These are phyloP conservation scores for Helotiales sp. DNA, from an alignment of 2,329 filamentous ascomycete species.

Conservation along the genomic window DNA sequence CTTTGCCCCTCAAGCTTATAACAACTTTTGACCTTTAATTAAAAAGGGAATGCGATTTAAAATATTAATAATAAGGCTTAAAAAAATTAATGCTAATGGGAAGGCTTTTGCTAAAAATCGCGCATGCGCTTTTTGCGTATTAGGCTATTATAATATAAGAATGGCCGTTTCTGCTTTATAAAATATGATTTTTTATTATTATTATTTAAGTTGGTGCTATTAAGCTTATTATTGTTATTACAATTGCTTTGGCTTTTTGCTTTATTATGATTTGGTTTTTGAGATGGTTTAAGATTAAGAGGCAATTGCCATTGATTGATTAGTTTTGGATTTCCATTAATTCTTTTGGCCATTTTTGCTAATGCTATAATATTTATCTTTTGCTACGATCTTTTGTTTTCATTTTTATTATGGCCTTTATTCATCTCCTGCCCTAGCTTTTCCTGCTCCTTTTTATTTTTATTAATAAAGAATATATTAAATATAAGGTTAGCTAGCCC, in stretches of 20 bases:
- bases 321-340: slow-evolving; percentile 19
- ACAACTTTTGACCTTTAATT: slow-evolving; percentile 8
- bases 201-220: neutral
- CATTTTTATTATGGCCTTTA: slow-evolving; percentile 8
- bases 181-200: too few species aligned
- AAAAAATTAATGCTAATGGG: neutral
- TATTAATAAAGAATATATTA: slow-evolving; percentile 19
- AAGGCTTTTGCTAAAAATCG: slow-evolving; percentile 2
- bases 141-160: slow-evolving; percentile 14
- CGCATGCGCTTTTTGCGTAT: slow-evolving; percentile 10
- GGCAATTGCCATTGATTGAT: slow-evolving; percentile 22
- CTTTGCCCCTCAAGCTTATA: neutral
- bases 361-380: too few species aligned
- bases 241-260: slow-evolving; percentile 13
- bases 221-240: slow-evolving; percentile 26
- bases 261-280: slow-evolving; percentile 26
- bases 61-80: neutral
- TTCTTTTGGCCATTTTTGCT: slow-evolving; percentile 19
- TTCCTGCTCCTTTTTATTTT: slow-evolving; percentile 17
- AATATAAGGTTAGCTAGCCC: slow-evolving; percentile 20
- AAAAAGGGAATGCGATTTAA: neutral
- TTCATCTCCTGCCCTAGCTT: slow-evolving; percentile 20
- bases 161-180: slow-evolving; percentile 27
- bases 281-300: slow-evolving; percentile 24
- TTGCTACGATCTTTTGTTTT: too few species aligned